Evolutionary conservation across 108 stramenopile species (phyloP).

Genomic region (Stephanodiscus triporus): DNA sequence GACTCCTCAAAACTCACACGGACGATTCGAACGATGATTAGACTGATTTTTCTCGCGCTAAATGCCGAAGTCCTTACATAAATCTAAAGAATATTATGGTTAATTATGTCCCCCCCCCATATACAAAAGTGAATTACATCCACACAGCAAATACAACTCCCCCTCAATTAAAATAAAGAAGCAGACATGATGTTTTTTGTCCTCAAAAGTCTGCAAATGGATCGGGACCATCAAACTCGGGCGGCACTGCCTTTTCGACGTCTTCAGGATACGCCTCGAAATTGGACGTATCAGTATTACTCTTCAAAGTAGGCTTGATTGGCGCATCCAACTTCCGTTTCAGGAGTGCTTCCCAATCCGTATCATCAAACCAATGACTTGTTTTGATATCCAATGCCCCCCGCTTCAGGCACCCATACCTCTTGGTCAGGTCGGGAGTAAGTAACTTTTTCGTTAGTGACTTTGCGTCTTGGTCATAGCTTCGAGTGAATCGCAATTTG

Average conservation of each 20-base stretch:
- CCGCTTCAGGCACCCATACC: conserved; percentile 82
- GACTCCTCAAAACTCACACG: neutral
- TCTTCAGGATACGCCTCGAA: conserved; percentile 84
- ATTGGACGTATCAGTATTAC: conserved; percentile 72
- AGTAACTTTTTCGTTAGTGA: conserved; percentile 81
- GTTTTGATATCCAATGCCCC: conserved; percentile 78
- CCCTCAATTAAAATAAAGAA: too few species aligned
- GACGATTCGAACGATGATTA: neutral
- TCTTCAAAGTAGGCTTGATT: conserved; percentile 64
- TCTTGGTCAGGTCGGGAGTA: conserved; percentile 73
- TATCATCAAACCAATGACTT: conserved; percentile 71
- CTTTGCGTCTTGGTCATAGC: conserved; percentile 75
- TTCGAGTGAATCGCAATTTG: conserved; percentile 73
- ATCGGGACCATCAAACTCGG: conserved; percentile 40
- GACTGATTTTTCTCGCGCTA: too few species aligned
- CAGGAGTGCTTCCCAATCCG: conserved; percentile 65
- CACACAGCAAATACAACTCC: too few species aligned
- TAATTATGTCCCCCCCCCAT: too few species aligned
- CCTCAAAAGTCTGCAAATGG: conserved; percentile 39
- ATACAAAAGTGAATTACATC: too few species aligned
- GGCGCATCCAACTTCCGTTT: conserved; percentile 61
- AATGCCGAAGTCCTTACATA: too few species aligned
- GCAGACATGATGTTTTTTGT: too few species aligned
- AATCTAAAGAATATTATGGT: too few species aligned
- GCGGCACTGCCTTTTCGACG: conserved; percentile 24